phyloP scores from a whole-genome alignment of 2,329 filamentous ascomycete species.

The Neurospora sp. region DNA sequence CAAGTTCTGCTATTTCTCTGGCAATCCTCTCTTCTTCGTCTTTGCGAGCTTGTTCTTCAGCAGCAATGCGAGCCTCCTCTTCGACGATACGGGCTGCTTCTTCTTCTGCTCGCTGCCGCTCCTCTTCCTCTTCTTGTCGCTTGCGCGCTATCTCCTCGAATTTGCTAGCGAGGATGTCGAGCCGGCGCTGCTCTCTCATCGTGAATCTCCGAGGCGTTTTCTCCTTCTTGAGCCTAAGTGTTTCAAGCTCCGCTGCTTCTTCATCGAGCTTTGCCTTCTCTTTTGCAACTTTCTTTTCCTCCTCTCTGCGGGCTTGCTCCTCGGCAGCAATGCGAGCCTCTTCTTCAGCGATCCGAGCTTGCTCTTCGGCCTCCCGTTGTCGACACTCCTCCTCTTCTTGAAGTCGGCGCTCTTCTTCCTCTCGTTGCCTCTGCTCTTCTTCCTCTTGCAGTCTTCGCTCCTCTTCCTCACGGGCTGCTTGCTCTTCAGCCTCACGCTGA shows the following conservation, averaged over 20 bases:
- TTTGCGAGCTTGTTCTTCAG: conserved; percentile 24
- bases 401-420: conserved; percentile 17
- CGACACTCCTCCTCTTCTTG: conserved; percentile 16
- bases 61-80: conserved; percentile 26
- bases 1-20: background rate
- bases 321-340: conserved; percentile 29
- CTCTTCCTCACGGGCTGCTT: conserved; percentile 23
- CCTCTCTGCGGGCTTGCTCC: conserved; percentile 21
- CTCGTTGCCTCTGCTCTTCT: conserved; percentile 23
- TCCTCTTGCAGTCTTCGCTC: conserved; percentile 16
- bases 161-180: background rate
- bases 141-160: background rate
- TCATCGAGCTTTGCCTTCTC: background rate
- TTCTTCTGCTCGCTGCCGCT: conserved; percentile 10
- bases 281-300: conserved; percentile 11
- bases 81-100: conserved; percentile 12
- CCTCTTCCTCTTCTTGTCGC: conserved; percentile 8
- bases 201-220: background rate
- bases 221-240: background rate
- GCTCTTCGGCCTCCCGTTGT: conserved; percentile 14
- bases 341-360: conserved; percentile 11
- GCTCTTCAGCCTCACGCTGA: conserved; percentile 24
- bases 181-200: background rate
- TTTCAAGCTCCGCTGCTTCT: conserved; percentile 7
- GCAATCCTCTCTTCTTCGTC: conserved; percentile 14